phyloP scores from a whole-genome alignment of 2,329 filamentous ascomycete species.

The Alternaria ethzedia region DNA sequence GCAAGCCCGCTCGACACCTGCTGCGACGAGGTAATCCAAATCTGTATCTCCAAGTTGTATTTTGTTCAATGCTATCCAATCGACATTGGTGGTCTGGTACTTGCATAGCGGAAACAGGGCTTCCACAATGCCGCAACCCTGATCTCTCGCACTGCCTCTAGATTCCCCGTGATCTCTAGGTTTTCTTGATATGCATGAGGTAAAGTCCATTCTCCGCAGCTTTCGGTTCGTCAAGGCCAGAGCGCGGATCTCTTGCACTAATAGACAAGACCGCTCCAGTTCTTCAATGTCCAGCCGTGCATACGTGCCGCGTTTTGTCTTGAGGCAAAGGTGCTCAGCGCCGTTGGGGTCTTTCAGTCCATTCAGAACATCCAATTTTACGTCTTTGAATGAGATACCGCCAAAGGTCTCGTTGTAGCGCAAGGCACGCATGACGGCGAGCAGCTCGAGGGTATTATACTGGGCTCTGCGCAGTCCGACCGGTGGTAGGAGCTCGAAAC shows the following conservation, averaged over 20 bases:
- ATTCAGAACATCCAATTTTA: slow-evolving; percentile 70
- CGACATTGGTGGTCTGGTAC: slow-evolving; percentile 70
- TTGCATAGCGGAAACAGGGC: slow-evolving; percentile 72
- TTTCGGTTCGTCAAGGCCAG: slow-evolving; percentile 70
- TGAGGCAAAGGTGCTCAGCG: slow-evolving; percentile 66
- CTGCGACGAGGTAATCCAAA: slow-evolving; percentile 70
- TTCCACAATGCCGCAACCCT: slow-evolving; percentile 72
- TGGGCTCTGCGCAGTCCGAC: slow-evolving; percentile 57
- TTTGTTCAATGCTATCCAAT: slow-evolving; percentile 73
- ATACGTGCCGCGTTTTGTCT: slow-evolving; percentile 64
- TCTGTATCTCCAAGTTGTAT: slow-evolving; percentile 75
- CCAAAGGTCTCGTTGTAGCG: slow-evolving; percentile 74
- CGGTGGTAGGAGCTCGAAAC: slow-evolving; percentile 68
- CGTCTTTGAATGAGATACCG: slow-evolving; percentile 70
- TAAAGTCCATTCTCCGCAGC: slow-evolving; percentile 70
- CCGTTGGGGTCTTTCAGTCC: slow-evolving; percentile 66
- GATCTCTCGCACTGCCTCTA: slow-evolving; percentile 59
- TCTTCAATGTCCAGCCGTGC: slow-evolving; percentile 61
- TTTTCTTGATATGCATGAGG: slow-evolving; percentile 64
- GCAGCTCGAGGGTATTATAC: slow-evolving; percentile 68
- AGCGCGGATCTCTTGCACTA: slow-evolving; percentile 73
- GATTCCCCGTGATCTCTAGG: slow-evolving; percentile 53
- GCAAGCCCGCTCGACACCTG: slow-evolving; percentile 69
- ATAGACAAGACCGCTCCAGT: slow-evolving; percentile 61
- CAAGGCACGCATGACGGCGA: slow-evolving; percentile 72